These are phyloP conservation scores for Pyrus betulifolia DNA, from an alignment of 306 rosid species.

Conservation along the genomic window DNA sequence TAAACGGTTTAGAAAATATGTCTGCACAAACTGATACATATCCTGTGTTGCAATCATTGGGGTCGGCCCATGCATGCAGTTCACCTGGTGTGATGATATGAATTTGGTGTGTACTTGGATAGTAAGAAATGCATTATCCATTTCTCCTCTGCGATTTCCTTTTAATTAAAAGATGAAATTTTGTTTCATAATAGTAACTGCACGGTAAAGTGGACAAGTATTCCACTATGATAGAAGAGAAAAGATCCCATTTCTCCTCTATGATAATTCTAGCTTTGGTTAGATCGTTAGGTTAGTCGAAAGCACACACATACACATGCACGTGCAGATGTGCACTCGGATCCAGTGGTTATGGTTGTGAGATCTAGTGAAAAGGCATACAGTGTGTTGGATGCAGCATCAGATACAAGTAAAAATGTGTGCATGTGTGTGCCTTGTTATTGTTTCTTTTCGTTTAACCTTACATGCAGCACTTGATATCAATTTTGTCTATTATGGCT, in stretches of 20 bases:
- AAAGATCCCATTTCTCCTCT: background rate
- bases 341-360: background rate
- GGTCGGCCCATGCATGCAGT: background rate
- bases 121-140: background rate
- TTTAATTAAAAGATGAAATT: background rate
- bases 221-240: background rate
- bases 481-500: constrained; percentile 8
- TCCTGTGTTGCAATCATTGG: background rate
- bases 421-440: background rate
- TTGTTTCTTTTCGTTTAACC: background rate
- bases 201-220: background rate
- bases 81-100: background rate
- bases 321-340: background rate
- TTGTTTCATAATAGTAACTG: no score
- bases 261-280: background rate
- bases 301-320: background rate
- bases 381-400: background rate
- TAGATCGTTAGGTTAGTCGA: background rate
- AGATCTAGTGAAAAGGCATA: background rate
- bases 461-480: background rate
- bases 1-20: background rate
- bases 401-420: background rate
- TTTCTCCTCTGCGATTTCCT: background rate
- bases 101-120: background rate
- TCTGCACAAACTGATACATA: background rate